Base-by-base conservation (phyloP, 2,329 filamentous ascomycete species). In the Nannizziopsis arthrosporioides region DNA sequence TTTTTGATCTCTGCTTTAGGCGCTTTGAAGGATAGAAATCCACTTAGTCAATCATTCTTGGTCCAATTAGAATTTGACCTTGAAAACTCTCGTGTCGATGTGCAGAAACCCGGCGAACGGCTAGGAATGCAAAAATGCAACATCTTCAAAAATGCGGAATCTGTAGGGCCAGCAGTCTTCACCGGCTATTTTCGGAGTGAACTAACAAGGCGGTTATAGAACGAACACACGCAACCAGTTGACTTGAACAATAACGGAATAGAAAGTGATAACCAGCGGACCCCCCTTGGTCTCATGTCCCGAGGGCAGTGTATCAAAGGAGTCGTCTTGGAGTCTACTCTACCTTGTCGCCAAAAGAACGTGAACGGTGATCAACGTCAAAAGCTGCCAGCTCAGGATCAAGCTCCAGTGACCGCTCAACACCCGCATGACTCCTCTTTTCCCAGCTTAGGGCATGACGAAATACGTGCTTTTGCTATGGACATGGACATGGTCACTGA, bases 31-130 rank as follows among this genome's bases (percentile, higher is more conserved):
- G 78, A 78, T 51, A 84, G 85, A 57, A 95, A 94, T 55, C 89
- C 89, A 0, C 72, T 98, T 43, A 94, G 90, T 0, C 89, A 95
- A 61, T 95, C 90, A 0, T 96, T 96, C 68, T 70, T 96, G 32
- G 85, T 92, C 2, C 92, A 96, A 63, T 72, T 96, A 4, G 88
- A 96, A 56, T 83, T 95, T 12, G 92, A 98, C 59, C 74, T 96
- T 3, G 85, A 93, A 62, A 81, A 30, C 12, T 41, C 37, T 15
- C n/a, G 41, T 35, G 8, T 47, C 5, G 44, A 27, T 12, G 12
- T 15, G 5, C 31, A 8, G 11, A 15, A 11, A 27, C 22, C 22
- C 9, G 32, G 8, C 4, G 5, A 10, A 11, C 30, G 43, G 18
- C 17, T 34, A 3, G 17, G 7, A 10, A 38, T 31, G 34, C 22